Percentiles rank a stretch among this genome's conserved stretches.
Conservation (phyloP, 192 early-diverging fungal species). For the Backusella tarrabulga region DNA sequence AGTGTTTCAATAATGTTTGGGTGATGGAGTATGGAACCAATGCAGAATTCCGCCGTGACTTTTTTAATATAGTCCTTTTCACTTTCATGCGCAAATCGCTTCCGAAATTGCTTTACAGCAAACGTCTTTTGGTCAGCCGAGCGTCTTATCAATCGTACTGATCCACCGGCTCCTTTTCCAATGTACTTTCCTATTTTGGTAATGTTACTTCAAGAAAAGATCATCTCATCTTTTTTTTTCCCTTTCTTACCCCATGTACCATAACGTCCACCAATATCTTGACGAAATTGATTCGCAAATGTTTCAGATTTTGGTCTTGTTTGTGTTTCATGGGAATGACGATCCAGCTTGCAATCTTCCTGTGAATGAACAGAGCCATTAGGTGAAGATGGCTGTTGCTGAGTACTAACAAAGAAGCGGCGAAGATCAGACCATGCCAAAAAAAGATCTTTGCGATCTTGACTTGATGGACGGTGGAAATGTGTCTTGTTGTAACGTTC, state of each 20-base stretch:
- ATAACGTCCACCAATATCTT: conserved; percentile 28
- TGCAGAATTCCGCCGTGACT: conserved; percentile 82
- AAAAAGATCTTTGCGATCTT: conserved; percentile 21
- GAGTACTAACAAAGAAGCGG: conserved; percentile 23
- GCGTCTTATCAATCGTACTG: conserved; percentile 65
- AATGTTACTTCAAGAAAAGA: background rate
- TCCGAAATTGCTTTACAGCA: conserved; percentile 82
- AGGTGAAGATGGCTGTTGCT: conserved; percentile 1
- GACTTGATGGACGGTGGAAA: conserved; percentile 20
- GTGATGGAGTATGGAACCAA: conserved; percentile 72
- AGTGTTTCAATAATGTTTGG: conserved; percentile 78
- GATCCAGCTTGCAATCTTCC: background rate
- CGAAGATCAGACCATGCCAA: conserved; percentile 30
- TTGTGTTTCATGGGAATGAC: conserved; percentile 2
- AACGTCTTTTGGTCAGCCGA: conserved; percentile 61
- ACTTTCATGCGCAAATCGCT: conserved; percentile 60
- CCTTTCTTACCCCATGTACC: conserved; percentile 31
- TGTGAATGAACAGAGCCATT: conserved; percentile 8
- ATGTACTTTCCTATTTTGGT: conserved; percentile 34
- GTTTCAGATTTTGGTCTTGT: background rate
- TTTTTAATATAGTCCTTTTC: conserved; percentile 80
- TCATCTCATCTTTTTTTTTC: background rate
- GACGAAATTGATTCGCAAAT: conserved; percentile 34
- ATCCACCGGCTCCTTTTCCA: conserved; percentile 71
- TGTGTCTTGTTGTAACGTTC: conserved; percentile 30